Base-by-base conservation (phyloP, 345 rosid species). In the Hypericum perforatum region DNA sequence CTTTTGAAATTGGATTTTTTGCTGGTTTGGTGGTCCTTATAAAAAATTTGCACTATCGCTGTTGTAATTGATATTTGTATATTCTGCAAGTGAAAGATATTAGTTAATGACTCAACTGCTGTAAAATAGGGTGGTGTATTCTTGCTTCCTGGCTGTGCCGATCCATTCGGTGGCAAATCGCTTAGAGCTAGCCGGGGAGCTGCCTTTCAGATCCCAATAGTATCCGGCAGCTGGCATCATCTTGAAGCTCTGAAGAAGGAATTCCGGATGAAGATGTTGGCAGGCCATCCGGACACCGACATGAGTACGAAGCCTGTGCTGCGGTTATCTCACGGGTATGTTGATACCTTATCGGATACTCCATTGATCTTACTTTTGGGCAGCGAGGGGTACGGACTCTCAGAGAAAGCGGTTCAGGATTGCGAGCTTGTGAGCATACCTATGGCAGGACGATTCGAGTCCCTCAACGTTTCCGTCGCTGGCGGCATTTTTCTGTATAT, bases 71-170 rank as follows among this genome's bases (percentile, higher is more conserved):
- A 46, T 46, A 46, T 6, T 0, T 12, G 0, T 41, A n/a, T 39
- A 13, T 15, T 7, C 11, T 43, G 15, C 43, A 59, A 29, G n/a
- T 6, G 7, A 15, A 11, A 44, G 15, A 8, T 13, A 32, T 37
- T 43, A 52, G 37, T 11, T 43, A 52, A 43, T 40, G 22, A 16
- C 45, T 9, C 7, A 11, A 40, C 37, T 16, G 32, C 39, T 2
- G n/a, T 39, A 43, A 0, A 12, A 66, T 68, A 87, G 96, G 86
- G 76, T 63, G 96, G 96, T 56, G 84, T 80, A n/a, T 91, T 82
- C 74, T 76, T 92, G 50, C 98, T 92, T 73, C 95, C 95, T 6
- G 95, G 98, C 22, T 92, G 98, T 63, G 85, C 95, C 32, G 96
- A 92, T 76, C 96, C 95, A 2, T 87, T 87, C 71, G 82, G 80